A percentile compares a stretch with the other conserved stretches of the same genome.
These are phyloP conservation scores for Blastobotrys buckinghamii DNA, from an alignment of 1,139 yeast genomes.

Conservation along the genomic window DNA sequence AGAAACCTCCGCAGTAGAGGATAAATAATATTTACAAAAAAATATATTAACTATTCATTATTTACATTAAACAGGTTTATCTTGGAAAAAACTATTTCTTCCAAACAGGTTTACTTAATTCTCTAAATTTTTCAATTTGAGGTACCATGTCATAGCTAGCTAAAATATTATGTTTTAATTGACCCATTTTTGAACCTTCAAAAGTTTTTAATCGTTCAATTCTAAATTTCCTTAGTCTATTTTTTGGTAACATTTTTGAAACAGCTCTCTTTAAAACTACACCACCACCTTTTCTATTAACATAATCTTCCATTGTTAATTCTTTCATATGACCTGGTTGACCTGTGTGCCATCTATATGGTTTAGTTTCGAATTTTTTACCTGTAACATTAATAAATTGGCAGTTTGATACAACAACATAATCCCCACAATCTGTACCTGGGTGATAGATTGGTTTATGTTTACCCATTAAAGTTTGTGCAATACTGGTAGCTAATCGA, in stretches of 20 bases:
- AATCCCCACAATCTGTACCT: constrained; percentile 83
- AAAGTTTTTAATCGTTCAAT: constrained; percentile 77
- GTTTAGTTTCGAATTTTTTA: constrained; percentile 70
- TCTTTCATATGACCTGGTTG: constrained; percentile 88
- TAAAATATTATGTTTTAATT: constrained; percentile 59
- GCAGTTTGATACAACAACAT: constrained; percentile 94
- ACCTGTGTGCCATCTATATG: constrained; percentile 87
- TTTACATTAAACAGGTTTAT: neutral
- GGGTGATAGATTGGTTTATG: constrained; percentile 86
- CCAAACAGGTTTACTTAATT: constrained; percentile 1
- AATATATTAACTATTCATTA: neutral
- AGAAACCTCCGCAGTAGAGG: constrained; percentile 11
- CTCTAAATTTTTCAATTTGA: constrained; percentile 5
- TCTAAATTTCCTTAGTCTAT: constrained; percentile 71
- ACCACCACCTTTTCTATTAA: constrained; percentile 74
- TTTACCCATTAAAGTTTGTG: constrained; percentile 85
- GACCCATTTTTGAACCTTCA: constrained; percentile 54
- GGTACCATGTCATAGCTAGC: constrained; percentile 76
- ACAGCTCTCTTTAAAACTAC: constrained; percentile 84
- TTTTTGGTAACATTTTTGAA: constrained; percentile 93
- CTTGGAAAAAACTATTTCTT: neutral
- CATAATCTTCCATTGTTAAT: constrained; percentile 73
- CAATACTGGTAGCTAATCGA: constrained; percentile 84
- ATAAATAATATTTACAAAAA: neutral
- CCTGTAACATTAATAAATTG: constrained; percentile 76